Conservation (phyloP, 257 asterid species). For the Primulina tabacum region DNA sequence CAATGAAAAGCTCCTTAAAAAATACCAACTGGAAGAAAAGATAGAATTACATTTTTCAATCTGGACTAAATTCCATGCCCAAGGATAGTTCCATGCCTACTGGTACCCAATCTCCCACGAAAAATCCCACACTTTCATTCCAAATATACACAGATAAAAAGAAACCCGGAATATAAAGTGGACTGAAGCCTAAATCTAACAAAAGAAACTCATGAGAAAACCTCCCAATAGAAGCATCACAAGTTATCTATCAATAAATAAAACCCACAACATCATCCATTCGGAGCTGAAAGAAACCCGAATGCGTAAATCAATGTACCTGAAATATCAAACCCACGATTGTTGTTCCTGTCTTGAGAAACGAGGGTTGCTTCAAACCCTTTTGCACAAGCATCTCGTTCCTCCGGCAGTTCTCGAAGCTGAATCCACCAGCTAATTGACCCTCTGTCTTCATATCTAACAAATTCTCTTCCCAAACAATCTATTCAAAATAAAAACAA, state of each 20-base stretch:
- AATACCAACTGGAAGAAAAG: background rate
- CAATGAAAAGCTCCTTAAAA: no score
- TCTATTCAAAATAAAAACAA: background rate
- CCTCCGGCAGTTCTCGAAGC: slow-evolving; percentile 81
- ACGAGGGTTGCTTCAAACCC: slow-evolving; percentile 65
- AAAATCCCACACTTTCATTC: background rate
- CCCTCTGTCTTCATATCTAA: slow-evolving; percentile 26
- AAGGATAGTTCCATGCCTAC: background rate
- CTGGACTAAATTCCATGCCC: no score
- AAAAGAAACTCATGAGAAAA: background rate
- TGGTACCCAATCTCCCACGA: background rate
- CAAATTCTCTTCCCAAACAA: slow-evolving; percentile 6
- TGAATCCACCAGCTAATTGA: slow-evolving; percentile 66
- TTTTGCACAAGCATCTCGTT: slow-evolving; percentile 73
- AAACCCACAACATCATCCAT: background rate
- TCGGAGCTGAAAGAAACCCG: background rate
- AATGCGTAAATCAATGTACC: slow-evolving; percentile 34
- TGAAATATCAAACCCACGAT: slow-evolving; percentile 80
- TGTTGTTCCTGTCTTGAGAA: slow-evolving; percentile 93
- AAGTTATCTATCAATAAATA: background rate
- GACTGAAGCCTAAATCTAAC: slow-evolving; percentile 1
- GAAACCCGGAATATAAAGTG: background rate
- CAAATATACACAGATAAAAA: background rate
- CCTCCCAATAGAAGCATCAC: background rate
- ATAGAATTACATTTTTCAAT: no score